phyloP scores from a whole-genome alignment of 2,329 filamentous ascomycete species.

The Cordyceps cicadae region DNA sequence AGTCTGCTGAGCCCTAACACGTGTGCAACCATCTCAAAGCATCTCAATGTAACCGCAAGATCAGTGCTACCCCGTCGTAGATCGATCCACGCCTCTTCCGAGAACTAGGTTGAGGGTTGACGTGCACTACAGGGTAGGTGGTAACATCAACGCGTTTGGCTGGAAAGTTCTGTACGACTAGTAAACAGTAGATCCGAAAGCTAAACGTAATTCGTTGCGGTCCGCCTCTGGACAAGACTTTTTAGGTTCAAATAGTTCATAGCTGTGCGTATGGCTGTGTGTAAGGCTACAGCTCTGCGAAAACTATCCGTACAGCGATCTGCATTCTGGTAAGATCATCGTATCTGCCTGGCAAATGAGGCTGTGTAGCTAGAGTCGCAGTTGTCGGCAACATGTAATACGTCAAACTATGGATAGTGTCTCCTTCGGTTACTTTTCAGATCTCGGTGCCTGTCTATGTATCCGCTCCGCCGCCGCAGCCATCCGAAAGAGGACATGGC shows the following conservation, averaged over 20 bases:
- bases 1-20: conserved; percentile 6
- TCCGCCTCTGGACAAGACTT: no score
- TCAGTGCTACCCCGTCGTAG: not conserved
- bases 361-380: not conserved
- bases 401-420: not conserved
- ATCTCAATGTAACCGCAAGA: not conserved
- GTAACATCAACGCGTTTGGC: not conserved
- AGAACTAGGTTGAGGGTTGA: not conserved
- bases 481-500: not conserved
- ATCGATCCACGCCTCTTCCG: not conserved
- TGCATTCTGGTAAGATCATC: not conserved
- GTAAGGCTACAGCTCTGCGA: no score
- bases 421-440: not conserved
- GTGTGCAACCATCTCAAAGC: not conserved
- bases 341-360: not conserved
- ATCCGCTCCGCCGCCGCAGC: not conserved
- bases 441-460: not conserved
- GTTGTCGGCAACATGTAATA: not conserved
- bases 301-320: no score
- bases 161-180: not conserved
- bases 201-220: not conserved
- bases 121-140: not conserved
- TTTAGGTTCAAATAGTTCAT: no score
- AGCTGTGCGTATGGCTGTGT: no score
- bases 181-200: not conserved